These are phyloP conservation scores for Lachancea sp. DNA, from an alignment of 805 yeast species.

Conservation along the genomic window DNA sequence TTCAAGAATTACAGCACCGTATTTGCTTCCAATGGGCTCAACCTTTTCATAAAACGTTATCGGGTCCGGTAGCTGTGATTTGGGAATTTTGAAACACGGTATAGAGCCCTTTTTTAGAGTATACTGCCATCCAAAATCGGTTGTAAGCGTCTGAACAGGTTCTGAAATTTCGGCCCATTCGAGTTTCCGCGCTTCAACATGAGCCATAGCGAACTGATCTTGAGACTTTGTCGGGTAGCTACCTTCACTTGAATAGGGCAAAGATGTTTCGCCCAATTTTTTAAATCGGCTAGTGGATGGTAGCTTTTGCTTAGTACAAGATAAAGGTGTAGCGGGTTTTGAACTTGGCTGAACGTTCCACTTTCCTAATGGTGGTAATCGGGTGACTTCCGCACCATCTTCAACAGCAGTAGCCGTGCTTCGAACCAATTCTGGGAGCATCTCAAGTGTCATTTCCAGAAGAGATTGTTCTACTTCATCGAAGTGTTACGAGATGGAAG, in stretches of 20 bases:
- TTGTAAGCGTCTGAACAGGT: constrained; percentile 1
- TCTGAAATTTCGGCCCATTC: not conserved
- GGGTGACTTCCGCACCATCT: not conserved
- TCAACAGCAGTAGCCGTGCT: not conserved
- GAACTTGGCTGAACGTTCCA: constrained; percentile 3
- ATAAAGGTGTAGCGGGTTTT: not conserved
- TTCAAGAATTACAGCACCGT: constrained; percentile 23
- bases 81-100: constrained; percentile 18
- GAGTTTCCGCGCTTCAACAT: constrained; percentile 9
- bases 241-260: not conserved
- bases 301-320: not conserved
- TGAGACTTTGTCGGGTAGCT: too few relatives aligned
- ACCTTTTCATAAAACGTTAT: constrained; percentile 19
- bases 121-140: constrained; percentile 17
- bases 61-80: constrained; percentile 18
- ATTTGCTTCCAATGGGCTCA: constrained; percentile 21
- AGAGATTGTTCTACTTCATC: not conserved
- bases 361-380: constrained; percentile 4
- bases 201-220: constrained; percentile 15
- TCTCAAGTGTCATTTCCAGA: constrained; percentile 1
- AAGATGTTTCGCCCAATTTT: constrained; percentile 4
- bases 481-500: not conserved
- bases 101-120: constrained; percentile 16
- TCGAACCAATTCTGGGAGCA: not conserved
- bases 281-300: constrained; percentile 13